These are phyloP conservation scores for Suillus variegatus DNA, from an alignment of 768 basidiomycete species.

Conservation along the genomic window DNA sequence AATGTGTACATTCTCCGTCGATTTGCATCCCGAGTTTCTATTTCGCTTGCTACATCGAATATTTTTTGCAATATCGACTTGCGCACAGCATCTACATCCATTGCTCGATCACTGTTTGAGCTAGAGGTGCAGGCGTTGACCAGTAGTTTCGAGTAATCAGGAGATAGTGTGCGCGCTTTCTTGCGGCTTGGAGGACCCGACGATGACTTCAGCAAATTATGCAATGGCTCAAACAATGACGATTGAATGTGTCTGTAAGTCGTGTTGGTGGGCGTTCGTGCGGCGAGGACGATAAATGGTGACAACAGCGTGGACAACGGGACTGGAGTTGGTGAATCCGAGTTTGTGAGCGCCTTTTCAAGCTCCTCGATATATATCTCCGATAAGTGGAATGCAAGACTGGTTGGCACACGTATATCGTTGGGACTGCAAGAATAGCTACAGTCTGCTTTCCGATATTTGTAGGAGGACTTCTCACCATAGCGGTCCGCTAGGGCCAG, in stretches of 20 bases:
- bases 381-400: conserved; percentile 82
- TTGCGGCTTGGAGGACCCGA: conserved; percentile 43
- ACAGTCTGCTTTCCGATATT: conserved; percentile 5
- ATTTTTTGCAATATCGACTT: conserved; percentile 59
- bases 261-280: conserved; percentile 60
- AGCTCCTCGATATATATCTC: conserved; percentile 93
- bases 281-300: conserved; percentile 75
- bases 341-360: conserved; percentile 55
- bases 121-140: conserved; percentile 54
- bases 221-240: conserved; percentile 68
- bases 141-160: conserved; percentile 46
- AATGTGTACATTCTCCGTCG: conserved; percentile 81
- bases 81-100: conserved; percentile 42
- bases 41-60: conserved; percentile 73
- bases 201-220: conserved; percentile 49
- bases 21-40: conserved; percentile 76
- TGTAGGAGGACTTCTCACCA: conserved; percentile 50
- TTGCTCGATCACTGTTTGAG: conserved; percentile 39
- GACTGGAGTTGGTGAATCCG: conserved; percentile 35
- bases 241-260: conserved; percentile 76
- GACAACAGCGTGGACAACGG: conserved; percentile 56
- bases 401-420: conserved; percentile 72
- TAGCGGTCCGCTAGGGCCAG: conserved; percentile 72
- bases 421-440: conserved; percentile 47
- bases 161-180: conserved; percentile 43